A percentile compares a stretch with the other conserved stretches of the same genome.
phyloP scores from a whole-genome alignment of 2,329 filamentous ascomycete species.

The Ophiocordyceps camponoti-floridani region DNA sequence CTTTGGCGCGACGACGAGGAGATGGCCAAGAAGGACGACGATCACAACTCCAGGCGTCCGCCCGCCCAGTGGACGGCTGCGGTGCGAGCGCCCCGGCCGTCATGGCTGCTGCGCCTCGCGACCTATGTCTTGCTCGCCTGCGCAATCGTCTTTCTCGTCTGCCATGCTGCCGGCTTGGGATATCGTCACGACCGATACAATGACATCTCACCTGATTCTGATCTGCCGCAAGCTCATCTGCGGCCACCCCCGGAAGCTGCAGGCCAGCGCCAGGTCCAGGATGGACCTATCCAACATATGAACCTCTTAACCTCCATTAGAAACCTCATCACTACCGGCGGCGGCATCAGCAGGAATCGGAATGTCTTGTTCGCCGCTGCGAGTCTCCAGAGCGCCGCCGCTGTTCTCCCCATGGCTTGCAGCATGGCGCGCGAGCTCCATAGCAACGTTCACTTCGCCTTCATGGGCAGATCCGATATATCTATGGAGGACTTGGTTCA shows the following conservation, averaged over 20 bases:
- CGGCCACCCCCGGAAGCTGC: neutral
- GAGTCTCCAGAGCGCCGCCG: conserved; percentile 52
- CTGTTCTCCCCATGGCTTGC: conserved; percentile 67
- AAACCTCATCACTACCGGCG: conserved; percentile 33
- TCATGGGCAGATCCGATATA: conserved; percentile 59
- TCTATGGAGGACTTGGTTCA: conserved; percentile 48
- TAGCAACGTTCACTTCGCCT: conserved; percentile 64
- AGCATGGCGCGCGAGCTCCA: conserved; percentile 55
- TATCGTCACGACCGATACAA: neutral
- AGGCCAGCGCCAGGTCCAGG: neutral
- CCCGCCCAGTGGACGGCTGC: conserved; percentile 19
- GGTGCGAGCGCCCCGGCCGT: conserved; percentile 27
- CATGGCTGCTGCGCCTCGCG: conserved; percentile 33
- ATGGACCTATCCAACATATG: conserved; percentile 53
- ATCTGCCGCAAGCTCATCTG: neutral
- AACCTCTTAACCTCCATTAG: conserved; percentile 46
- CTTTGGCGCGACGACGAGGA: conserved; percentile 35
- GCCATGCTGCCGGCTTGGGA: conserved; percentile 10
- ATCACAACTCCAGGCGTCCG: conserved; percentile 14
- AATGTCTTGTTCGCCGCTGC: conserved; percentile 70
- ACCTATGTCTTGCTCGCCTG: conserved; percentile 26
- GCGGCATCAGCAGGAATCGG: conserved; percentile 33
- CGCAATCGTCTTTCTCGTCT: conserved; percentile 32
- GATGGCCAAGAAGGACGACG: conserved; percentile 42
- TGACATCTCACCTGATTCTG: neutral